Evolutionary conservation across 169 alveolate genomes (phyloP).

Genomic region (Amoebophrya sp.): DNA sequence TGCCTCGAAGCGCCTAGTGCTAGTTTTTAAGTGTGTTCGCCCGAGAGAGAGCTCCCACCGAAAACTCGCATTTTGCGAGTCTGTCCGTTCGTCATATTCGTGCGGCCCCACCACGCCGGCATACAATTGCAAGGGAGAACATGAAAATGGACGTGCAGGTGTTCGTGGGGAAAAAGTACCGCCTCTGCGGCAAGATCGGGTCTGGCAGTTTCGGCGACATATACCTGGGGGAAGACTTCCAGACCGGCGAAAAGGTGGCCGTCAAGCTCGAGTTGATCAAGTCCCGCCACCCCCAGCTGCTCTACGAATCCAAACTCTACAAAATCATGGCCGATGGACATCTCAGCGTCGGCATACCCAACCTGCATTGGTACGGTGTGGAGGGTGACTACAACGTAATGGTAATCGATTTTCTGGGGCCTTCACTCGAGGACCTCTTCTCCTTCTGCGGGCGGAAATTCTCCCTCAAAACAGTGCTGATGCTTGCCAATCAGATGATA

Average conservation of each 20-base stretch:
- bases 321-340: constrained; percentile 31
- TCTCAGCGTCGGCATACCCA: background rate
- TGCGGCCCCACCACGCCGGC: too few relatives aligned
- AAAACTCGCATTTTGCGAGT: too few relatives aligned
- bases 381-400: constrained; percentile 40
- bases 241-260: constrained; percentile 38
- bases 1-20: too few relatives aligned
- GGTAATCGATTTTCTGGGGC: constrained; percentile 55
- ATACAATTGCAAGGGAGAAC: too few relatives aligned
- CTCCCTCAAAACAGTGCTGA: constrained; percentile 78
- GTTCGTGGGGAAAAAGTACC: too few relatives aligned
- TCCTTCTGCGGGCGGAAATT: constrained; percentile 75
- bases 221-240: too few relatives aligned
- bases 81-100: too few relatives aligned
- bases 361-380: constrained; percentile 35
- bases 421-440: constrained; percentile 46
- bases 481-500: constrained; percentile 88
- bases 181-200: too few relatives aligned
- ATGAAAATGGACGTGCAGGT: too few relatives aligned
- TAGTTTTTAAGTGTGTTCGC: too few relatives aligned
- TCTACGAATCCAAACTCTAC: constrained; percentile 43
- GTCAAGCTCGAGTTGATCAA: constrained; percentile 35
- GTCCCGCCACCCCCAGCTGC: constrained; percentile 53
- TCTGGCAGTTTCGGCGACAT: too few relatives aligned
- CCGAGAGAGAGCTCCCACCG: too few relatives aligned